Base-by-base conservation (phyloP, 345 rosid genomes). In the Citropsis articulata region DNA sequence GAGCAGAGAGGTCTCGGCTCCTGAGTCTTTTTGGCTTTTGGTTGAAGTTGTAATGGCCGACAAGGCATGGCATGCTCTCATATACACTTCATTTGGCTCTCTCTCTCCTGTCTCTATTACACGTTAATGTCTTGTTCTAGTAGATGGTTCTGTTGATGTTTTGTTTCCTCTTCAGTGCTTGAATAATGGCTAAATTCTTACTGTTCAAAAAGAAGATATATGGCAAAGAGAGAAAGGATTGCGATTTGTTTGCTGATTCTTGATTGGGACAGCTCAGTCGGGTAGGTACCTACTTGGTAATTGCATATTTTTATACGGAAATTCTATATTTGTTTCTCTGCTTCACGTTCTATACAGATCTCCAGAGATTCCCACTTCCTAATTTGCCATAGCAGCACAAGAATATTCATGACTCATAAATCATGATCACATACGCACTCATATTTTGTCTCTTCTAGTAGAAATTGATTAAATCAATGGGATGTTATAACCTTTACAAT, bases 21-120 rank as follows among this genome's bases (percentile, higher is more conserved):
- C 13, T 13, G 50, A 13, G 18, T 45, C 50, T 3, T 45, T 3
- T 45, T 45, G 50, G 50, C 82, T 83, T 75, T 69, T 63, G 14
- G 72, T 42, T 83, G 82, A 79, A 84, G 80, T 85, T 88, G 76
- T 77, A 85, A 86, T 86, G 89, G 88, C 88, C 84, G 86, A 88
- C 87, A 82, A 84, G 88, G 87, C 86, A 86, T 83, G 89, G 87
- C 87, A 86, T 83, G 89, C 86, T 36, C 72, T 74, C 83, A 72
- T 77, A 71, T 78, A 13, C 50, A 3, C 16, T 45, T 45, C 50
- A 45, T 45, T 45, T 45, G 50, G 50, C 50, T 45, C 50, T 45
- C 50, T 45, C 50, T 42, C 50, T 2, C 48, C 50, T 13, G 50
- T 45, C 50, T 12, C 50, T 77, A 36, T 72, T 28, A 28, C 40